Percentiles rank a stretch among this genome's conserved stretches.
These are phyloP conservation scores for Amanita brunnescens DNA, from an alignment of 768 basidiomycete species.

Conservation along the genomic window DNA sequence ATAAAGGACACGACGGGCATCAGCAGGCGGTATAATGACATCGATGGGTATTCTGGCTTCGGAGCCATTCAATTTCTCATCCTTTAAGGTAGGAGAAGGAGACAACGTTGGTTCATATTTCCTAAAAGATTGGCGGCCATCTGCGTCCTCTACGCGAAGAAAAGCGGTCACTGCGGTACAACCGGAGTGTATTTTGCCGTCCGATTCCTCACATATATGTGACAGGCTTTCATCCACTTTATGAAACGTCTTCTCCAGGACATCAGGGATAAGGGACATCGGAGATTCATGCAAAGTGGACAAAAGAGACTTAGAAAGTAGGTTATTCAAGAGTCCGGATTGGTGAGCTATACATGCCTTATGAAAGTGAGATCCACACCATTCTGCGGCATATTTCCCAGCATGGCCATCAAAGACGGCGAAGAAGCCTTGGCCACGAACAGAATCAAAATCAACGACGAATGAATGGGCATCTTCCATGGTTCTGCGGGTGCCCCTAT, in stretches of 20 bases:
- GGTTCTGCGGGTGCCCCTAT: slow-evolving; percentile 81
- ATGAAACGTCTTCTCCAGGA: slow-evolving; percentile 92
- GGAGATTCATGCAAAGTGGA: slow-evolving; percentile 56
- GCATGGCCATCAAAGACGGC: slow-evolving; percentile 99
- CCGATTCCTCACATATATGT: slow-evolving; percentile 74
- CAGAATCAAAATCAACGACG: slow-evolving; percentile 84
- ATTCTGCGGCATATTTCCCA: slow-evolving; percentile 97
- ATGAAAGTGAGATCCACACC: slow-evolving; percentile 96
- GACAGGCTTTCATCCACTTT: slow-evolving; percentile 81
- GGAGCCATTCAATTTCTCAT: slow-evolving; percentile 12
- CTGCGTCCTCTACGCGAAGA: slow-evolving; percentile 79
- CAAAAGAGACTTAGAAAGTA: slow-evolving; percentile 55
- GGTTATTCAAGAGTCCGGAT: not conserved
- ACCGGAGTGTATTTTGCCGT: slow-evolving; percentile 91
- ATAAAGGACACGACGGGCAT: slow-evolving; percentile 73
- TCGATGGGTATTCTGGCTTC: slow-evolving; percentile 24
- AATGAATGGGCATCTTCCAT: slow-evolving; percentile 99
- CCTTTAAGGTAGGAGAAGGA: not conserved
- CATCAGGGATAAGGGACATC: slow-evolving; percentile 62
- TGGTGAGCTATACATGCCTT: slow-evolving; percentile 33
- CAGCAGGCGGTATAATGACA: slow-evolving; percentile 36
- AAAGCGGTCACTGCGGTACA: slow-evolving; percentile 97
- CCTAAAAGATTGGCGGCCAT: slow-evolving; percentile 62
- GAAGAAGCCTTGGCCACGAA: slow-evolving; percentile 96
- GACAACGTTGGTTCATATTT: not conserved